phyloP scores from a whole-genome alignment of 202 grass and related monocot species.

The Cymbopogon flexuosus region DNA sequence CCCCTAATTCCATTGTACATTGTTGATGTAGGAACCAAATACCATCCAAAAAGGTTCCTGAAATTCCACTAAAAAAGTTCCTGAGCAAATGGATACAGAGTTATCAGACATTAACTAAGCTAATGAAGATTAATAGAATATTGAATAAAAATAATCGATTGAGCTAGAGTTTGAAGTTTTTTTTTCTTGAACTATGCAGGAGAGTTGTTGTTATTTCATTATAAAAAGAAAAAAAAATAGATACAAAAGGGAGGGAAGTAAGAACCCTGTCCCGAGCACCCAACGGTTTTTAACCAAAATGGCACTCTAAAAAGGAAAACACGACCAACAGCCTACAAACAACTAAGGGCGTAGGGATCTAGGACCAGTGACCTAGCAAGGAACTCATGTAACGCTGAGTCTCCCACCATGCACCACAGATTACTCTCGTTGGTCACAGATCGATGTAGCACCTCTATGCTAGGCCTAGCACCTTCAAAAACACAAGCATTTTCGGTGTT shows the following conservation, averaged over 20 bases:
- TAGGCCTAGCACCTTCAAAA: background rate
- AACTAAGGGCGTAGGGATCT: background rate
- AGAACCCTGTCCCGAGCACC: background rate
- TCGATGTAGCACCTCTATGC: background rate
- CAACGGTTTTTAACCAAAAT: background rate
- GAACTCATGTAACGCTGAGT: background rate
- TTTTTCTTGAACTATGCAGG: background rate
- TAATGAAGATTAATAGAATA: background rate
- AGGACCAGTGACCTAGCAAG: background rate
- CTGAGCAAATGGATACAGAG: background rate
- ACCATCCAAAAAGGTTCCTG: background rate
- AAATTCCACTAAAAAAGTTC: background rate
- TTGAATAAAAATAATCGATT: background rate
- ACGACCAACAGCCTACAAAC: background rate
- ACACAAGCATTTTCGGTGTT: background rate
- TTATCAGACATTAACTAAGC: background rate
- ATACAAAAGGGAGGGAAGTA: background rate
- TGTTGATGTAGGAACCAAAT: background rate
- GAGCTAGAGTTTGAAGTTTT: background rate
- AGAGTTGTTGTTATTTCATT: background rate
- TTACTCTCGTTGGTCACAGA: background rate
- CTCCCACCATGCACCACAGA: background rate
- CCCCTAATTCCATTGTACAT: background rate
- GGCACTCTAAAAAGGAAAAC: background rate
- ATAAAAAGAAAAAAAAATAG: background rate